Percentiles rank a stretch among this genome's conserved stretches.
phyloP scores from a whole-genome alignment of 2,329 filamentous ascomycete species.

The Cladobotryum mycophilum region DNA sequence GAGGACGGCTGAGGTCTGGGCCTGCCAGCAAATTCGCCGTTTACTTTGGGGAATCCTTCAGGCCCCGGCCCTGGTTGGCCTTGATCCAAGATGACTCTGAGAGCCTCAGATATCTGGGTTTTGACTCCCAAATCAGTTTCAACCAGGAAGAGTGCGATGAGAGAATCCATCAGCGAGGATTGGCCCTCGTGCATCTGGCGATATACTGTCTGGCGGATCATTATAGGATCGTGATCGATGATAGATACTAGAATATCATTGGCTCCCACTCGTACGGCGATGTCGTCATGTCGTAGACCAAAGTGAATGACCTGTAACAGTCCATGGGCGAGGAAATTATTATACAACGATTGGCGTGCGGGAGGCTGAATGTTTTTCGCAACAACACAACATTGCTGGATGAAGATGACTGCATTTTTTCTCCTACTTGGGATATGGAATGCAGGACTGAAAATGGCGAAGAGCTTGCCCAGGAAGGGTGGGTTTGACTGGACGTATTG shows the following conservation, averaged over 20 bases:
- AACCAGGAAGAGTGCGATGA: conserved; percentile 85
- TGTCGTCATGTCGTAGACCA: conserved; percentile 77
- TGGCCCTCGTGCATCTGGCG: conserved; percentile 85
- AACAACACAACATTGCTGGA: conserved; percentile 91
- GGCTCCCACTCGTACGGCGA: conserved; percentile 80
- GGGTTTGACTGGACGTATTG: conserved; percentile 83
- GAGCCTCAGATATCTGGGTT: conserved; percentile 88
- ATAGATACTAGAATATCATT: conserved; percentile 90
- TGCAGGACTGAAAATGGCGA: conserved; percentile 70
- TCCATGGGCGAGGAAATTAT: conserved; percentile 83
- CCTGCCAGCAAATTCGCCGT: conserved; percentile 61
- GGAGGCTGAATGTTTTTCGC: conserved; percentile 90
- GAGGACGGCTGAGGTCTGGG: conserved; percentile 45
- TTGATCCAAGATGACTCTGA: conserved; percentile 87
- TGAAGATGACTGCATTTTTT: conserved; percentile 92
- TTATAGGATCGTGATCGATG: conserved; percentile 90
- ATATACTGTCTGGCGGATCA: conserved; percentile 91
- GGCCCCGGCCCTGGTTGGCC: conserved; percentile 39
- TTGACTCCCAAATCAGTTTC: conserved; percentile 93
- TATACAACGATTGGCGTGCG: conserved; percentile 73
- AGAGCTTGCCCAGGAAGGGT: conserved; percentile 75
- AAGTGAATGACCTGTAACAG: conserved; percentile 87
- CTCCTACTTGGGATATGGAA: conserved; percentile 64
- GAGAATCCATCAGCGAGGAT: conserved; percentile 77
- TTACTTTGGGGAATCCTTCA: conserved; percentile 56